Base-by-base conservation (phyloP, 208 protist species). In the Tritrichomonas foetus region DNA sequence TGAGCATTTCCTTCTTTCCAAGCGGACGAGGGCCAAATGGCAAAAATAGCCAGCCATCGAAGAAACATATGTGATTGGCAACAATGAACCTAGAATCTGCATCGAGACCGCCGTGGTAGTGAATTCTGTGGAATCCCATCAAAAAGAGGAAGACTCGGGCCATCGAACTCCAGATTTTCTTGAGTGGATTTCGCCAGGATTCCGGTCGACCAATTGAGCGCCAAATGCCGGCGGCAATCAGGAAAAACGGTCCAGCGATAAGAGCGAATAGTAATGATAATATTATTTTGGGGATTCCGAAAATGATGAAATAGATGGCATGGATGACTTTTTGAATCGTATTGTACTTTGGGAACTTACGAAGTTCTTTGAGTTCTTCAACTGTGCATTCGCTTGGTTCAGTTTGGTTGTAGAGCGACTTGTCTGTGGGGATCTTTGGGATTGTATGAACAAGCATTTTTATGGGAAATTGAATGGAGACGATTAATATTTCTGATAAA, bases 1-100 rank as follows among this genome's bases (percentile, higher is more conserved):
- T n/a, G 41, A 82, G 41, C 47, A 82, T 33, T 44, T 82, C 74
- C 41, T 82, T 82, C 41, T 82, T 82, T 0, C n/a, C 74, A 82
- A 82, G 74, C 30, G 74, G 74, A n/a, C 74, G n/a, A 22, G 41
- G 41, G 14, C 9, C 74, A 82, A 82, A 82, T 82, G 74, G 11
- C 33, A 82, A 50, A 36, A 50, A 82, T 8, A 82, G 41, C 74
- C 74, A 82, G 9, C 74, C 74, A 82, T 82, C 74, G 41, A 82
- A 50, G 41, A 82, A 82, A 11, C n/a, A 47, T 22, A 50, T 36
- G 39, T 82, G 74, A 36, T 82, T 82, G 41, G 41, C n/a, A 30
- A 82, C 74, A 14, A 82, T 47, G 50, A 82, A 82, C n/a, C 74
- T 3, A 11, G 74, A 33, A 53, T 82, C 74, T 50, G 33, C 5